Conservation (phyloP, 805 yeast species). For the Yarrowia sp. region DNA sequence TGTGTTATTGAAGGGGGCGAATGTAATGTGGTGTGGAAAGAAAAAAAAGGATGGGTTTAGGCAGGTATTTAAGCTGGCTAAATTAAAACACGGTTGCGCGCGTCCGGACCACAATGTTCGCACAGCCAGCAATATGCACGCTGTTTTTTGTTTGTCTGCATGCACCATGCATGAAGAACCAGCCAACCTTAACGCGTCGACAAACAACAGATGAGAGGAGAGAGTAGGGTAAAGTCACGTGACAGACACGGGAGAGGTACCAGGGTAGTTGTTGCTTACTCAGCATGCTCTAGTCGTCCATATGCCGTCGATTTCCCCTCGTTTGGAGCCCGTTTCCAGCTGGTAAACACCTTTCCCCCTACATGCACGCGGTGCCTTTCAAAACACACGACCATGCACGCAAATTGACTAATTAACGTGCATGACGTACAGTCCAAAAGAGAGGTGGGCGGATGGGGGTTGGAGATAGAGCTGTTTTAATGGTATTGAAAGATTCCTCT, state of each 20-base stretch:
- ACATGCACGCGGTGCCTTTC: conserved; percentile 12
- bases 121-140: not conserved
- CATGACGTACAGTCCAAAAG: conserved; percentile 4
- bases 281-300: too few relatives aligned
- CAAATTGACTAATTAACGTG: conserved; percentile 36
- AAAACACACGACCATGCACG: conserved; percentile 36
- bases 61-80: conserved; percentile 22
- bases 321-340: not conserved
- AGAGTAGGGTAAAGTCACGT: not conserved
- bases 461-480: not conserved
- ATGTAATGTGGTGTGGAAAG: not conserved
- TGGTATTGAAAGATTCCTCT: too few relatives aligned
- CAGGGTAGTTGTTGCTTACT: too few relatives aligned
- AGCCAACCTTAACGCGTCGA: conserved; percentile 15
- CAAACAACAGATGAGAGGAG: not conserved
- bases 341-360: not conserved
- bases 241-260: not conserved
- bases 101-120: conserved; percentile 1
- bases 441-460: not conserved
- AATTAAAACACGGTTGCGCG: conserved; percentile 37
- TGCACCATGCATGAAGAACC: conserved; percentile 1
- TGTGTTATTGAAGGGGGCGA: not conserved
- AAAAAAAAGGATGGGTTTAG: not conserved
- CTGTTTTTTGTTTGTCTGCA: not conserved
- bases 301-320: too few relatives aligned